These are phyloP conservation scores for Phytophthora agathidicida DNA, from an alignment of 352 stramenopile genomes.

Conservation along the genomic window DNA sequence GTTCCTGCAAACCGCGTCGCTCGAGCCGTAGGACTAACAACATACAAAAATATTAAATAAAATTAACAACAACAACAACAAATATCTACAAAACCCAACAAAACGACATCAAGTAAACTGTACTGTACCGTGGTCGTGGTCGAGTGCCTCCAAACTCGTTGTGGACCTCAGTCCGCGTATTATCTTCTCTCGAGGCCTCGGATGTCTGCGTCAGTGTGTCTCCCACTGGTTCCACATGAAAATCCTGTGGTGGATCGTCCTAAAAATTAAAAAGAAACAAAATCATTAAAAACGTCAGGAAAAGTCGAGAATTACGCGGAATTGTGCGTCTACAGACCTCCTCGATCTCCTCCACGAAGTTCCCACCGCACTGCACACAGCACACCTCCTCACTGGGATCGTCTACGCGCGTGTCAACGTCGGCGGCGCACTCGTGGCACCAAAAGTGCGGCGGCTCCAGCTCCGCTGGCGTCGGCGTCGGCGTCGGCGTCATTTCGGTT, in stretches of 20 bases:
- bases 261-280: conserved; percentile 30
- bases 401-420: conserved; percentile 67
- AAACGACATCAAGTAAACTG: not conserved
- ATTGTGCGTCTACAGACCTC: conserved; percentile 32
- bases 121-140: conserved; percentile 21
- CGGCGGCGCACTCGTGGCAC: conserved; percentile 79
- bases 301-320: not conserved
- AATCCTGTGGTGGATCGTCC: conserved; percentile 74
- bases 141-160: conserved; percentile 41
- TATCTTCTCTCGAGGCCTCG: not conserved
- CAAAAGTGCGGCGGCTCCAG: conserved; percentile 58
- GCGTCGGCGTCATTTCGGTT: conserved; percentile 19
- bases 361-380: conserved; percentile 70
- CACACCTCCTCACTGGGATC: conserved; percentile 68
- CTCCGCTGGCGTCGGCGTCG: conserved; percentile 16
- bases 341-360: conserved; percentile 90
- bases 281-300: not conserved
- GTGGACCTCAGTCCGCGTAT: conserved; percentile 27
- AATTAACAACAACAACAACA: not conserved
- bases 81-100: not conserved
- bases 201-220: conserved; percentile 31
- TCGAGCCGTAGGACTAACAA: conserved; percentile 23
- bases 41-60: conserved; percentile 1
- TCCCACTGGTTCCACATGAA: conserved; percentile 36
- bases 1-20: conserved; percentile 16